Conservation (phyloP, 2,329 filamentous ascomycete species). For the Talaromyces pinophilus region DNA sequence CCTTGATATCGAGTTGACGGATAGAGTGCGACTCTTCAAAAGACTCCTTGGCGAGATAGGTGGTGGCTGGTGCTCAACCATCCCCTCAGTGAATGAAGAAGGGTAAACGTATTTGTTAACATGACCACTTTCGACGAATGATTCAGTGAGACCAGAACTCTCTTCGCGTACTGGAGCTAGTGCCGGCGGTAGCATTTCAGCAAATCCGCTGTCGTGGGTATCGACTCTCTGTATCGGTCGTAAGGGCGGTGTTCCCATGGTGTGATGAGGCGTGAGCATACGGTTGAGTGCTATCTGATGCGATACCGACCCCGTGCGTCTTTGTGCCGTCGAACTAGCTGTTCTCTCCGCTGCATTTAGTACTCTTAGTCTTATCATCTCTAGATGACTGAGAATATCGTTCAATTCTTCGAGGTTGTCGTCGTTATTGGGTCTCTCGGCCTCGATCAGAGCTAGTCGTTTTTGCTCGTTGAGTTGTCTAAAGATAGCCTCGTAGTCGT, state of each 20-base stretch:
- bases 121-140: slow-evolving; percentile 4
- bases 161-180: slow-evolving; percentile 15
- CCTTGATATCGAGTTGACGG: background rate
- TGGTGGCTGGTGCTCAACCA: background rate
- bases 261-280: slow-evolving; percentile 15
- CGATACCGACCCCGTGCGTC: slow-evolving; percentile 17
- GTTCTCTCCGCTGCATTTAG: slow-evolving; percentile 24
- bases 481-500: slow-evolving; percentile 25
- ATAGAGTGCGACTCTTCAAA: slow-evolving; percentile 12
- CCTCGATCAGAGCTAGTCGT: slow-evolving; percentile 23
- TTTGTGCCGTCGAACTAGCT: slow-evolving; percentile 21
- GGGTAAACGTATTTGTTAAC: background rate
- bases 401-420: slow-evolving; percentile 24
- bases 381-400: slow-evolving; percentile 24
- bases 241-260: background rate
- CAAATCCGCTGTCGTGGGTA: slow-evolving; percentile 19
- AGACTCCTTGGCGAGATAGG: slow-evolving; percentile 1
- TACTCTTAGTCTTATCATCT: slow-evolving; percentile 21
- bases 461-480: slow-evolving; percentile 21
- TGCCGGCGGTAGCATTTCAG: slow-evolving; percentile 9
- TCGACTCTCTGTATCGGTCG: slow-evolving; percentile 14
- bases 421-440: slow-evolving; percentile 20
- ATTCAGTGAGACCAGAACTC: slow-evolving; percentile 4
- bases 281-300: slow-evolving; percentile 16
- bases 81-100: background rate